Base-by-base conservation (phyloP, 176 grass and related monocot genomes). In the Thinopyrum elongatum region DNA sequence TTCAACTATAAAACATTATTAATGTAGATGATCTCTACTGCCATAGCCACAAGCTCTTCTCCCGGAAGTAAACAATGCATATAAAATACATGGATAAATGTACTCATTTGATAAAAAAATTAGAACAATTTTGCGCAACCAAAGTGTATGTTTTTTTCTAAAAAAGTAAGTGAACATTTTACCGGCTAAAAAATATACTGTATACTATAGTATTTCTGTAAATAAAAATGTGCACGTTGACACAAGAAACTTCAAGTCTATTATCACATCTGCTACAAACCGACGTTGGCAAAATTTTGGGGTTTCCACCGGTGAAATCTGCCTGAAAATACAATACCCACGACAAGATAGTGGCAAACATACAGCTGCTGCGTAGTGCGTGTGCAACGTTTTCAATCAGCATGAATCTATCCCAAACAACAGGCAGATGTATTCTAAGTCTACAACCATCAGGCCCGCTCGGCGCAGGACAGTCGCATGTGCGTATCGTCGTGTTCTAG, bases 401-500 rank as follows among this genome's bases (percentile, higher is more conserved):
- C 62, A 15, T 70, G 10, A 7, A 68, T 47, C 69, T 27, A 38
- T 62, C 26, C n/a, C 47, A 47, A 15, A 77, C 41, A 57, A 51
- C 46, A 11, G 15, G 7, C 10, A 1, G 19, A 29, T 8, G 59
- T 58, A 12, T 27, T 75, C 68, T 78, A 31, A 59, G 27, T 10
- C 79, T 84, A 53, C 47, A 36, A 70, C 57, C 61, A 29, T 39
- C 42, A 73, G 25, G 65, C n/a, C n/a, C n/a, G n/a, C n/a, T n/a
- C n/a, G n/a, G n/a, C n/a, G n/a, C 26, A 85, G 46, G 33, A 39
- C 8, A 70, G 76, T 53, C 29, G 35, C 30, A 17, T 9, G 36
- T n/a, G 4, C 2, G 4, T 62, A 7, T 11, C 46, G 5, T 3
- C 15, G 2, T 12, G 2, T 36, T 61, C 76, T 80, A 84, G 13